Evolutionary conservation across 2,329 filamentous ascomycete species (phyloP).

Genomic region (Blumeriella jaapii): DNA sequence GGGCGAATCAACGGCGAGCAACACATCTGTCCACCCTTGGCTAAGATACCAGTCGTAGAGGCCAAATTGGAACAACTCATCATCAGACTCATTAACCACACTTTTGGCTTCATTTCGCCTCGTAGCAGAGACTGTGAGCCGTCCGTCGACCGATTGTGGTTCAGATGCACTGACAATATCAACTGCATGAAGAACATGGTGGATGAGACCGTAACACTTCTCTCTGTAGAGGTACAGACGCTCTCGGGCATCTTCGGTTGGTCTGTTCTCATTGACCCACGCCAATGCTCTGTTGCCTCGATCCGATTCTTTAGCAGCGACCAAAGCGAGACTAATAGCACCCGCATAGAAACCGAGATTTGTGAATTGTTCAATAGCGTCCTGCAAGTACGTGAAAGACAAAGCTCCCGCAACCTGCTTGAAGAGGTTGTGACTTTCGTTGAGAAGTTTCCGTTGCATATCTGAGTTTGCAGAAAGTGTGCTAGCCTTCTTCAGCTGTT

Average conservation of each 20-base stretch:
- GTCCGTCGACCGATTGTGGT: conserved; percentile 66
- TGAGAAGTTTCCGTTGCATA: conserved; percentile 64
- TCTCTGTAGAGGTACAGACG: conserved; percentile 59
- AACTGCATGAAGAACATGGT: conserved; percentile 65
- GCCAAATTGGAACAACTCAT: conserved; percentile 90
- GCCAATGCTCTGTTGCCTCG: conserved; percentile 73
- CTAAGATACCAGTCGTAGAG: conserved; percentile 97
- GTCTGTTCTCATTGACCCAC: conserved; percentile 79
- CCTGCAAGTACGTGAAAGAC: conserved; percentile 66
- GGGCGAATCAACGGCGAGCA: conserved; percentile 73
- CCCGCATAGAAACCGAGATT: conserved; percentile 82
- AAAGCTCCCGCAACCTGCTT: conserved; percentile 78
- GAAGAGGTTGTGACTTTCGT: conserved; percentile 82
- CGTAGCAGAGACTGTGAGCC: conserved; percentile 61
- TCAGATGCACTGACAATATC: conserved; percentile 59
- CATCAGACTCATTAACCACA: conserved; percentile 76
- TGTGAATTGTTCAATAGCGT: conserved; percentile 69
- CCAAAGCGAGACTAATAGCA: conserved; percentile 76
- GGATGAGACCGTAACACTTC: conserved; percentile 77
- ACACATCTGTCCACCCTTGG: conserved; percentile 72
- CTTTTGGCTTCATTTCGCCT: conserved; percentile 81
- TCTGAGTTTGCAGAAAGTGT: conserved; percentile 69
- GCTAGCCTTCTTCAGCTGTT: conserved; percentile 78
- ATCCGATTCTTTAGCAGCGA: conserved; percentile 74
- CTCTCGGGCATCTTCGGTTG: conserved; percentile 57